phyloP scores from a whole-genome alignment of 2,329 filamentous ascomycete species.

The Exophiala sp. region DNA sequence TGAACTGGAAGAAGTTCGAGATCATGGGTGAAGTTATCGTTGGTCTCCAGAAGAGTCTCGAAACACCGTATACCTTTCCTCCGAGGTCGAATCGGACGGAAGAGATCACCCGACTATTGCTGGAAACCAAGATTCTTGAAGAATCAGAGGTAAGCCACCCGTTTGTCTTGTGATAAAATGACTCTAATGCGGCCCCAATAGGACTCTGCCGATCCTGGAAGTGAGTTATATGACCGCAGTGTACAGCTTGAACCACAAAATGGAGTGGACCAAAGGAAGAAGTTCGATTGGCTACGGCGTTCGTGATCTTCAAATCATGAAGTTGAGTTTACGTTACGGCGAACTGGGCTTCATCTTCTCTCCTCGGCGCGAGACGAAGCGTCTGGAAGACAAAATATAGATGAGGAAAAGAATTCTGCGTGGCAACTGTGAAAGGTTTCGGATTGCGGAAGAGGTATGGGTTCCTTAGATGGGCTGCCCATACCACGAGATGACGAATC shows the following conservation, averaged over 20 bases:
- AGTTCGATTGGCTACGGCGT: slow-evolving; percentile 43
- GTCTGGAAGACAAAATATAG: too few species aligned
- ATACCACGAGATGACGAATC: too few species aligned
- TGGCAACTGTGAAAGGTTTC: too few species aligned
- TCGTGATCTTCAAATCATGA: slow-evolving; percentile 3
- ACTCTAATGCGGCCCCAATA: slow-evolving; percentile 30
- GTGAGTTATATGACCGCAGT: slow-evolving; percentile 55
- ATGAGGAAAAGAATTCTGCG: too few species aligned
- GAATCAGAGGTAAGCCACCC: slow-evolving; percentile 74
- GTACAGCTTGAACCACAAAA: slow-evolving; percentile 49
- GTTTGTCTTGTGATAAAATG: neutral
- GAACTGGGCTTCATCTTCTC: too few species aligned
- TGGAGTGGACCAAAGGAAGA: slow-evolving; percentile 38
- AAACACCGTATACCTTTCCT: slow-evolving; percentile 69
- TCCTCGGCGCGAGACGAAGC: too few species aligned
- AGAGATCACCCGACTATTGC: slow-evolving; percentile 67
- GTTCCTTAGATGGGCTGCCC: too few species aligned
- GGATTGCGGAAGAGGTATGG: too few species aligned
- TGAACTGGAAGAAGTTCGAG: slow-evolving; percentile 99
- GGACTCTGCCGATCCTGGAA: slow-evolving; percentile 40
- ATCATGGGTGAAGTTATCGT: slow-evolving; percentile 89
- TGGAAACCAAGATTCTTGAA: slow-evolving; percentile 75
- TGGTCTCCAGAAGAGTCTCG: slow-evolving; percentile 87
- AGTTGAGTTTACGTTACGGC: neutral
- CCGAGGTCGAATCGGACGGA: slow-evolving; percentile 54